Conservation (phyloP, 495 filamentous ascomycete genomes). For the Penicillium desertorum region DNA sequence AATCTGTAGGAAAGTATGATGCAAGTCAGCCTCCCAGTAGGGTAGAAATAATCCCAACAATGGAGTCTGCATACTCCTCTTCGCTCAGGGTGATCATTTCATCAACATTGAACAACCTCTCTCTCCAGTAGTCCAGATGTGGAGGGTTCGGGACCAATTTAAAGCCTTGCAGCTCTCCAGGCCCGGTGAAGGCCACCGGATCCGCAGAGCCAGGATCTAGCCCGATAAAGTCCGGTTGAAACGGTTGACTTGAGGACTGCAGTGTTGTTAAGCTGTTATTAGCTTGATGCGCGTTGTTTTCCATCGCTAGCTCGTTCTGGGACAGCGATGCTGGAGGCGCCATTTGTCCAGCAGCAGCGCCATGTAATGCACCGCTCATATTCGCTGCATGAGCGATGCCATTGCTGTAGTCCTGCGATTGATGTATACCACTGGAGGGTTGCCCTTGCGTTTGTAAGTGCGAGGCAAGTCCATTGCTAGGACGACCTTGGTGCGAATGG, state of each 20-base stretch:
- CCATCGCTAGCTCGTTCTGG: slow-evolving; percentile 11
- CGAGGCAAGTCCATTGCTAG: background rate
- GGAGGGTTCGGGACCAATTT: slow-evolving; percentile 66
- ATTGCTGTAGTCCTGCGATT: slow-evolving; percentile 5
- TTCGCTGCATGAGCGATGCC: background rate
- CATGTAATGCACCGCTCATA: slow-evolving; percentile 18
- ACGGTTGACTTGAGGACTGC: slow-evolving; percentile 12
- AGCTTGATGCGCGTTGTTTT: slow-evolving; percentile 12
- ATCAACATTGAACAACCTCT: slow-evolving; percentile 74
- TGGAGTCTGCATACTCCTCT: slow-evolving; percentile 64
- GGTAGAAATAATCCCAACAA: slow-evolving; percentile 4
- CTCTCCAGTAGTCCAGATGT: slow-evolving; percentile 69
- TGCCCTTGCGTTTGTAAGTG: slow-evolving; percentile 4
- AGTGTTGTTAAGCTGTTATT: slow-evolving; percentile 19
- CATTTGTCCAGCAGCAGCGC: slow-evolving; percentile 12
- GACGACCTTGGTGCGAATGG: slow-evolving; percentile 9
- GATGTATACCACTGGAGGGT: slow-evolving; percentile 1
- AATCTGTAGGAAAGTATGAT: slow-evolving; percentile 52
- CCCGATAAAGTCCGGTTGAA: slow-evolving; percentile 15
- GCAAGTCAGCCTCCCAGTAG: slow-evolving; percentile 9
- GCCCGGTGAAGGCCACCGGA: slow-evolving; percentile 31
- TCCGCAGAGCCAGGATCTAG: slow-evolving; percentile 13
- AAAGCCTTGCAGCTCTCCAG: slow-evolving; percentile 50
- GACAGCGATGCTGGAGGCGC: slow-evolving; percentile 1
- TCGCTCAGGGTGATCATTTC: slow-evolving; percentile 72